A percentile compares a stretch with the other conserved stretches of the same genome.
phyloP scores from a whole-genome alignment of 805 yeast genomes.

The Maudiozyma saulgeensis region DNA sequence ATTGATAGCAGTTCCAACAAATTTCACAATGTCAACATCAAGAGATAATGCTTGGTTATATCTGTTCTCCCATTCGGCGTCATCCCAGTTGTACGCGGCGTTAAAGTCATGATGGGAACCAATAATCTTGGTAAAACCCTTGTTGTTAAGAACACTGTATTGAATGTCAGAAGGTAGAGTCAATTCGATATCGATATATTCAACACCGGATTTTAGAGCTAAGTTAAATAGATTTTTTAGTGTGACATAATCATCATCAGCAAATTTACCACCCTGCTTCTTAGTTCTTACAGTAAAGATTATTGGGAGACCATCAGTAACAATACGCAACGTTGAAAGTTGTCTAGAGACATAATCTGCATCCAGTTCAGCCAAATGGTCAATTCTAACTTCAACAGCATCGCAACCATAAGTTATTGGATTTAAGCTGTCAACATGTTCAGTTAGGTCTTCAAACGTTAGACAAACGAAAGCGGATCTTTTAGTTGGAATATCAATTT shows the following conservation, averaged over 20 bases:
- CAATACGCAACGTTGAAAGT: conserved; percentile 56
- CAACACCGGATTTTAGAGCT: conserved; percentile 72
- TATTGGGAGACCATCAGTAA: conserved; percentile 57
- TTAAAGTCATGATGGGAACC: conserved; percentile 74
- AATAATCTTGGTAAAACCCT: conserved; percentile 59
- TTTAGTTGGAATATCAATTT: conserved; percentile 22
- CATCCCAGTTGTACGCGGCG: conserved; percentile 55
- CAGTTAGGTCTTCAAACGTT: conserved; percentile 52
- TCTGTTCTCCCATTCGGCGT: conserved; percentile 64
- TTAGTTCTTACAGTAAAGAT: conserved; percentile 70
- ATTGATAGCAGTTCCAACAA: conserved; percentile 65
- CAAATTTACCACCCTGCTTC: conserved; percentile 76
- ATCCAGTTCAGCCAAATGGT: conserved; percentile 45
- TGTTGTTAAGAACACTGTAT: conserved; percentile 41
- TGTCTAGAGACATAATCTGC: conserved; percentile 60
- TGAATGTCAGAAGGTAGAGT: conserved; percentile 50
- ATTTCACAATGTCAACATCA: conserved; percentile 67
- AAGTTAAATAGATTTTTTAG: conserved; percentile 44
- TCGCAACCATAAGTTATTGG: conserved; percentile 57
- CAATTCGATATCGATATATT: conserved; percentile 72
- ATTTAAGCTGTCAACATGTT: conserved; percentile 37
- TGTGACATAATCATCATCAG: conserved; percentile 41
- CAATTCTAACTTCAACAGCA: conserved; percentile 81
- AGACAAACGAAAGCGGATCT: conserved; percentile 67
- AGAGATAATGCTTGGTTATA: conserved; percentile 56